Percentiles rank a stretch among this genome's conserved stretches.
Evolutionary conservation across 2,329 filamentous ascomycete genomes (phyloP).

Genomic region (Aspergillus vadensis): DNA sequence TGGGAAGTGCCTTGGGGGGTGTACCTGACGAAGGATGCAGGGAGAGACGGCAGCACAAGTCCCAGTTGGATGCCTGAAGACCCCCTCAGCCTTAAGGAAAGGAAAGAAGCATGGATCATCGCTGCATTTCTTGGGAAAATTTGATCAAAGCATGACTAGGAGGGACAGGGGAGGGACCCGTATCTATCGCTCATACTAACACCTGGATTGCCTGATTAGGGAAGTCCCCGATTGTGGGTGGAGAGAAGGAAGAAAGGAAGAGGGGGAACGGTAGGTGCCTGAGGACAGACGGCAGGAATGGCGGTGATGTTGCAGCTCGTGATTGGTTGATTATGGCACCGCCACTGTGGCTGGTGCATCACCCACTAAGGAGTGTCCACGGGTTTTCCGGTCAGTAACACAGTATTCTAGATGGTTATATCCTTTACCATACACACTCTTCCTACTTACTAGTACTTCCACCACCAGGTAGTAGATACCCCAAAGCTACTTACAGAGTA

Average conservation of each 20-base stretch:
- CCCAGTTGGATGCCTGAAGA: background rate
- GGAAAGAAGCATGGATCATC: background rate
- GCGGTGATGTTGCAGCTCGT: constrained; percentile 31
- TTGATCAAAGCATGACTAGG: no score
- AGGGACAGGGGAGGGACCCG: no score
- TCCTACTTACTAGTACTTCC: background rate
- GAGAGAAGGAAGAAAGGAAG: no score
- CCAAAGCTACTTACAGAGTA: no score
- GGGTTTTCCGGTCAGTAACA: background rate
- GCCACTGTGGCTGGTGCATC: constrained; percentile 35
- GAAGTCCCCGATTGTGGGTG: background rate
- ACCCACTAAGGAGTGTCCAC: background rate
- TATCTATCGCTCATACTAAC: no score
- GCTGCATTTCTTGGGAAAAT: background rate
- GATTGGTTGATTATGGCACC: constrained; percentile 31
- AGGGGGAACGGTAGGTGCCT: background rate
- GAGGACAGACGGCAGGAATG: constrained; percentile 20
- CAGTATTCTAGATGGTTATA: no score
- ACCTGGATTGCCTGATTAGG: no score
- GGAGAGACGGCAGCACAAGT: background rate
- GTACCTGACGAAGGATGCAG: constrained; percentile 2
- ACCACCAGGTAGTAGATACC: no score
- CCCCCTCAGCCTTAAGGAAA: background rate
- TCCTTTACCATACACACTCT: background rate
- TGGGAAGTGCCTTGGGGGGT: background rate